Percentiles rank a stretch among this genome's conserved stretches.
phyloP scores from a whole-genome alignment of 495 filamentous ascomycete genomes.

The Aspergillus baeticus region DNA sequence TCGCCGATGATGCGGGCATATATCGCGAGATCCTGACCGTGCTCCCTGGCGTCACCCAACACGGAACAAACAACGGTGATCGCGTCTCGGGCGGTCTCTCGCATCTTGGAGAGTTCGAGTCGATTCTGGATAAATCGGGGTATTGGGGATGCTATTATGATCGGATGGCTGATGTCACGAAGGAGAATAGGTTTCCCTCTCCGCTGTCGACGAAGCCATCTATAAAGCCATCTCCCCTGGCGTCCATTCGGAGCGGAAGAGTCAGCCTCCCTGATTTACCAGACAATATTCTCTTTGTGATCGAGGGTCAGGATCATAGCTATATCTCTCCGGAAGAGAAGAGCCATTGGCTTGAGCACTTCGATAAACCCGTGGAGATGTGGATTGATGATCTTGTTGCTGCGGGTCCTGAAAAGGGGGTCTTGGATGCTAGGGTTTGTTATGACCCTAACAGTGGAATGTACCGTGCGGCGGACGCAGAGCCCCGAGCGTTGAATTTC shows the following conservation, averaged over 20 bases:
- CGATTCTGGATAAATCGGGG: constrained; percentile 22
- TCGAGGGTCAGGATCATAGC: constrained; percentile 32
- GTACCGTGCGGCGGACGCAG: not conserved
- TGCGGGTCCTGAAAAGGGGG: constrained; percentile 18
- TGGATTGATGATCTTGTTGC: constrained; percentile 26
- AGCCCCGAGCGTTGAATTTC: constrained; percentile 15
- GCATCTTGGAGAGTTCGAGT: constrained; percentile 16
- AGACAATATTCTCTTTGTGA: constrained; percentile 29
- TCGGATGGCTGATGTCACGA: constrained; percentile 11
- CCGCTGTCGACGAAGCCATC: not conserved
- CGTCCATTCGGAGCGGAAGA: constrained; percentile 15
- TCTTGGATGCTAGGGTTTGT: constrained; percentile 21
- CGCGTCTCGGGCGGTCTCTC: constrained; percentile 14
- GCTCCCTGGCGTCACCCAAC: constrained; percentile 16
- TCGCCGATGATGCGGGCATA: constrained; percentile 26
- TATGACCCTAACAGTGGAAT: constrained; percentile 15
- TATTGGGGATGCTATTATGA: constrained; percentile 33
- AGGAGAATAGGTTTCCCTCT: not conserved
- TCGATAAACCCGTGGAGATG: constrained; percentile 17
- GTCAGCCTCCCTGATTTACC: constrained; percentile 20
- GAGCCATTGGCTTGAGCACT: constrained; percentile 22
- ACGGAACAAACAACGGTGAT: constrained; percentile 18
- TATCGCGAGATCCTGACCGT: constrained; percentile 29
- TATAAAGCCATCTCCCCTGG: not conserved
- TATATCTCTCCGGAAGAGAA: constrained; percentile 15